Percentiles rank a stretch among this genome's conserved stretches.
Conservation (phyloP, 2,329 filamentous ascomycete genomes). For the Ascochyta rabiei region DNA sequence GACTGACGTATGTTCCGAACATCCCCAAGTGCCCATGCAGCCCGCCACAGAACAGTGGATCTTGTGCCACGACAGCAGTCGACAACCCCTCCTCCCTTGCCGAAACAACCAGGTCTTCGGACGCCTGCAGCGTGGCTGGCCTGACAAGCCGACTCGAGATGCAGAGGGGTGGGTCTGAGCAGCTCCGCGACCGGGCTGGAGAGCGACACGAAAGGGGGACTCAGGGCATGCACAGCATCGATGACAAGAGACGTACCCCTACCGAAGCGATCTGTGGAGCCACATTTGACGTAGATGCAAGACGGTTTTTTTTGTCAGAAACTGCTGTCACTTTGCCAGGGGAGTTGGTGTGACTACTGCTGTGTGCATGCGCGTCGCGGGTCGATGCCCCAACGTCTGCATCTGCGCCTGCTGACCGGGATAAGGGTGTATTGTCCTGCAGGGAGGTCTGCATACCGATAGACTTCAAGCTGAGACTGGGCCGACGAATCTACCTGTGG, state of each 20-base stretch:
- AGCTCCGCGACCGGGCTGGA: background rate
- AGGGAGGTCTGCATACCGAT: background rate
- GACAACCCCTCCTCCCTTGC: background rate
- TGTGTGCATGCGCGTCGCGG: background rate
- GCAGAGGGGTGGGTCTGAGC: background rate
- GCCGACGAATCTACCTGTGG: background rate
- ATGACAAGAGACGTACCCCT: background rate
- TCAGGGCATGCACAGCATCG: background rate
- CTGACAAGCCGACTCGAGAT: background rate
- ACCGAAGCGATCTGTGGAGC: background rate
- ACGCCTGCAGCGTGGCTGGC: background rate
- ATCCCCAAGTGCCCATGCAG: background rate
- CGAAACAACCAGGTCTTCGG: background rate
- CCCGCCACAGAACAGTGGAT: constrained; percentile 1
- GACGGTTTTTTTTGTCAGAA: background rate
- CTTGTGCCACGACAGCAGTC: background rate
- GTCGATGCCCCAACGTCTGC: background rate
- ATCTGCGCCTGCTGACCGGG: constrained; percentile 1
- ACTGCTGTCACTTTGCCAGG: background rate
- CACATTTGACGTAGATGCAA: background rate
- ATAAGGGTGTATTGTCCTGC: background rate
- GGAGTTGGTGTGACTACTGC: background rate
- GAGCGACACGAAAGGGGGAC: background rate
- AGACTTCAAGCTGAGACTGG: background rate
- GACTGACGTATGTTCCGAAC: background rate